Conservation (phyloP, 441 rosid species). For the Croton setiger region DNA sequence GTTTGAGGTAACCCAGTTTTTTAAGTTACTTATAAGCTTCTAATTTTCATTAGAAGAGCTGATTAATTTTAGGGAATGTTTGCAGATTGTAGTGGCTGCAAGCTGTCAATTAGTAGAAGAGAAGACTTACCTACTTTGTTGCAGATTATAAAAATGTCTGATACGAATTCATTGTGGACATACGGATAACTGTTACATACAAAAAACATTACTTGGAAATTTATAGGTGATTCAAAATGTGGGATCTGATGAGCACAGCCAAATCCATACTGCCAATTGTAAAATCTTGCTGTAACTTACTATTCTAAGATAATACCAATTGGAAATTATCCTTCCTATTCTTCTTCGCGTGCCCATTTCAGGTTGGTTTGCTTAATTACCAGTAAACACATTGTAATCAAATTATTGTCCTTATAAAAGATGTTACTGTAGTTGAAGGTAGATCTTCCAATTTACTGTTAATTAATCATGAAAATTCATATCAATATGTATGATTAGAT, state of each 20-base stretch:
- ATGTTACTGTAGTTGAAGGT: too few species aligned
- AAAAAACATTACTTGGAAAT: slow-evolving; percentile 4
- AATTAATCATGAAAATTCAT: too few species aligned
- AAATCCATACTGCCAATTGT: slow-evolving; percentile 8
- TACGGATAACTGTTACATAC: not conserved
- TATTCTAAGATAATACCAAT: not conserved
- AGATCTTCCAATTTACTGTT: too few species aligned
- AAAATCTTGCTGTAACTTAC: slow-evolving; percentile 13
- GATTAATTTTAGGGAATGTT: slow-evolving; percentile 14
- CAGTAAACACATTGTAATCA: too few species aligned
- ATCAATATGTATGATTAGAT: too few species aligned
- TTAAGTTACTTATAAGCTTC: slow-evolving; percentile 8
- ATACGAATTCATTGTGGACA: slow-evolving; percentile 12
- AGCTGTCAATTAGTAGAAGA: slow-evolving; percentile 41
- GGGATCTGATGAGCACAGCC: not conserved
- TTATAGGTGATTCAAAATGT: not conserved
- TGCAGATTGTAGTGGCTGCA: slow-evolving; percentile 63
- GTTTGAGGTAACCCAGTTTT: slow-evolving; percentile 53
- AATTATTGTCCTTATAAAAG: too few species aligned
- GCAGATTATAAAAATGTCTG: slow-evolving; percentile 23
- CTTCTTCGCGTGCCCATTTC: not conserved
- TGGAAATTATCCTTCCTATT: not conserved
- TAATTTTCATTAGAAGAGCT: slow-evolving; percentile 9
- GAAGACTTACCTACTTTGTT: slow-evolving; percentile 56
- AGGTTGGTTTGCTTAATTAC: too few species aligned